Base-by-base conservation (phyloP, 192 early-diverging fungal species). In the Umbelopsis sp. region DNA sequence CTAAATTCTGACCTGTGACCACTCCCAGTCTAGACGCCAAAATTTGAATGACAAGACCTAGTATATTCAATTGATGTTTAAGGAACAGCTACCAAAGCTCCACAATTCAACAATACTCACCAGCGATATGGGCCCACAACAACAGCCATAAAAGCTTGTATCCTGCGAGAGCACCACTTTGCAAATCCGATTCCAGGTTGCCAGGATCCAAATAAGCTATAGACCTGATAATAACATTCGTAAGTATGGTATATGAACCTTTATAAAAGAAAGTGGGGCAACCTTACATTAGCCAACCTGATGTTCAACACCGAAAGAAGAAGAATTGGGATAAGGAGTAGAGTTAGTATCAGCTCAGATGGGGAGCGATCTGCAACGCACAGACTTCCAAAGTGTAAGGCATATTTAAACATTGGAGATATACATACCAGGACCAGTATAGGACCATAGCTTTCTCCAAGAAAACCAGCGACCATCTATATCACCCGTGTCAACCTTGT, bases 191-290 rank as follows among this genome's bases (percentile, higher is more conserved):
- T 66, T 88, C 88, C 10, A 91, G 76, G 53, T 91, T 91, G 10
- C 89, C 89, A 15, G 89, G 89, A 64, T 91, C 89, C 44, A 91
- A 69, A 46, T 91, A 91, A 21, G 89, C 89, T 70, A 91, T 88
- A 8, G 87, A 70, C 82, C 80, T 84, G 30, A 52, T 5, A 69
- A 12, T 4, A 35, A 21, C 35, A 11, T 37, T 23, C 15, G 15
- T 44, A 33, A 41, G 33, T 48, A 45, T 20, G 6, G 11, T 41
- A 44, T 20, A 12, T 47, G 4, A 49, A 48, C 44, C 23, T 25
- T 37, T 47, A n/a, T 6, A 23, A 41, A 41, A 41, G 27, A 41
- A 41, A 41, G 10, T 41, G 37, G 37, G 7, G 7, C 37, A 6
- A 27, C 8, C 69, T 68, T 68, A 74, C 72, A 77, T 77, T 21